These are phyloP conservation scores for Coccomyxa subellipsoidea DNA, from an alignment of 163 green algal genomes.

Conservation along the genomic window DNA sequence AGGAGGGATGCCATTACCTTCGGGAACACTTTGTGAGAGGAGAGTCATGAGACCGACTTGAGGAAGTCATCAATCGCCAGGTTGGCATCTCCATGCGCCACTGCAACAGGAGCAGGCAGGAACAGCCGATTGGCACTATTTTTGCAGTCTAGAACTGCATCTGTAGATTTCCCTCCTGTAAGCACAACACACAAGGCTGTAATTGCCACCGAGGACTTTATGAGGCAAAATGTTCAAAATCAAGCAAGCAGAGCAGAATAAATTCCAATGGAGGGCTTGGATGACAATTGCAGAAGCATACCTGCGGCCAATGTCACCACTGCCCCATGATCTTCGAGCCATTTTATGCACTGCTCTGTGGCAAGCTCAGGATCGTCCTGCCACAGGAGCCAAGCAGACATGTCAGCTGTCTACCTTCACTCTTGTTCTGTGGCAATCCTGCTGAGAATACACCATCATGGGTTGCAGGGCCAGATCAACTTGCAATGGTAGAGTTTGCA, in stretches of 20 bases:
- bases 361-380: slow-evolving; percentile 11
- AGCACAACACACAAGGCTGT: background rate
- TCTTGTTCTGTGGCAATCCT: background rate
- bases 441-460: background rate
- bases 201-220: background rate
- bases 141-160: slow-evolving; percentile 64
- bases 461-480: background rate
- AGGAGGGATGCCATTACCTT: background rate
- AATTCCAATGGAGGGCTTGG: too few species aligned
- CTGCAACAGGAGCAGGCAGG: slow-evolving; percentile 69
- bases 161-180: background rate
- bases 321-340: slow-evolving; percentile 72
- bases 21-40: background rate
- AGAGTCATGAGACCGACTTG: background rate
- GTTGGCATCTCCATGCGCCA: slow-evolving; percentile 87
- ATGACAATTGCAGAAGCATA: background rate
- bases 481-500: background rate
- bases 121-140: slow-evolving; percentile 51
- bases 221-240: too few species aligned
- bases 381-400: too few species aligned
- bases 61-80: slow-evolving; percentile 86
- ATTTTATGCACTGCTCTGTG: slow-evolving; percentile 54
- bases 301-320: background rate
- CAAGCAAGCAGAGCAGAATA: too few species aligned
- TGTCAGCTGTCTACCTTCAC: too few species aligned